Percentiles rank a stretch among this genome's conserved stretches.
phyloP scores from a whole-genome alignment of 331 rosid genomes.

The Stylosanthes scabra region DNA sequence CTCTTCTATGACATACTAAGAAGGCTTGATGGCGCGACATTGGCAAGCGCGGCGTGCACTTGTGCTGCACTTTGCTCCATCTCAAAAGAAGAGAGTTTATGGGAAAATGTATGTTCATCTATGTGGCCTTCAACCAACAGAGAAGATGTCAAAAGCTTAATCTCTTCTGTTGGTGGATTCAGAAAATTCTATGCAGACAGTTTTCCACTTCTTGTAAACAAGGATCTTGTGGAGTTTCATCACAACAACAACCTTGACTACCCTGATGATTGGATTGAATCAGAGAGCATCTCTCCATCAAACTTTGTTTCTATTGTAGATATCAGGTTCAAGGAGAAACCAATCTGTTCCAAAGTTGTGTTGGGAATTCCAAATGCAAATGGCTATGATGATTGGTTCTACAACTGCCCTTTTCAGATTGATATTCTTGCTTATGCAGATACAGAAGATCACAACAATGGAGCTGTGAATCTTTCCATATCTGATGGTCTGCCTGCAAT shows the following conservation, averaged over 20 bases:
- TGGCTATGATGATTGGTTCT: constrained; percentile 73
- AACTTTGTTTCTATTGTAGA: constrained; percentile 79
- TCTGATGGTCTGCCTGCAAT: constrained; percentile 74
- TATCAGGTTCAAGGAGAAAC: constrained; percentile 68
- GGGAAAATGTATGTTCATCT: constrained; percentile 81
- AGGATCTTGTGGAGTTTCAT: constrained; percentile 61
- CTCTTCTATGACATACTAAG: constrained; percentile 75
- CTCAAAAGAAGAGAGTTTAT: constrained; percentile 77
- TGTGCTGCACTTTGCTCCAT: constrained; percentile 74
- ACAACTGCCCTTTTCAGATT: constrained; percentile 78
- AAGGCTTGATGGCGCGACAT: constrained; percentile 77
- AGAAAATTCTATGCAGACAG: constrained; percentile 84
- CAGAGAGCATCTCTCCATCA: constrained; percentile 59
- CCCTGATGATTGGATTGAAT: constrained; percentile 74
- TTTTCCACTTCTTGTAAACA: constrained; percentile 72
- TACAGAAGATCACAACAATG: no score
- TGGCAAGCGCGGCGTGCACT: constrained; percentile 84
- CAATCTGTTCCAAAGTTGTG: constrained; percentile 76
- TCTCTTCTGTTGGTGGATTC: constrained; percentile 75
- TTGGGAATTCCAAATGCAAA: constrained; percentile 85
- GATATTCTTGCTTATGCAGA: constrained; percentile 67
- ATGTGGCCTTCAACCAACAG: constrained; percentile 85
- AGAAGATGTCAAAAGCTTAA: constrained; percentile 73
- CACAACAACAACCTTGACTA: constrained; percentile 55
- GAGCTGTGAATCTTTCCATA: constrained; percentile 67